These are phyloP conservation scores for Claviceps sp. DNA, from an alignment of 2,329 filamentous ascomycete species.

Conservation along the genomic window DNA sequence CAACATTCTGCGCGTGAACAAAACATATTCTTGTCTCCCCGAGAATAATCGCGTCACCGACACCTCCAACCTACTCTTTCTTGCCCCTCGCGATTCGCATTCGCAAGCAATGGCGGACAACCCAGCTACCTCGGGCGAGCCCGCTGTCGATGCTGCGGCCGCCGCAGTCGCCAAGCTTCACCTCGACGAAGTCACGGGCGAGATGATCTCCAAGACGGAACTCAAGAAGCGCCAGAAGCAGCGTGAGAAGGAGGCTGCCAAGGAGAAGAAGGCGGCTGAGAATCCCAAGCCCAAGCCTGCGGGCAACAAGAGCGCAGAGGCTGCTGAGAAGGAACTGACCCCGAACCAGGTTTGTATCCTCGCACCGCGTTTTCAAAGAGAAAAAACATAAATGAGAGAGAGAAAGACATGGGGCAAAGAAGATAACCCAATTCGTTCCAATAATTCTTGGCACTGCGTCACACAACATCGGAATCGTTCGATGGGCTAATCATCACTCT, in stretches of 20 bases:
- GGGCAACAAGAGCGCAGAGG: conserved; percentile 44
- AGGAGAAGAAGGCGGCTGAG: conserved; percentile 70
- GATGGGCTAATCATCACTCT: neutral
- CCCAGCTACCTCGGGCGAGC: conserved; percentile 17
- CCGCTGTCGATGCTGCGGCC: conserved; percentile 35
- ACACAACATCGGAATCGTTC: neutral
- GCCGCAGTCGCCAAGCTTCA: conserved; percentile 58
- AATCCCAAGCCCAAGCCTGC: conserved; percentile 52
- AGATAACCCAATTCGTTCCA: neutral
- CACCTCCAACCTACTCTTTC: too few relatives aligned
- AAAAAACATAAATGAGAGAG: neutral
- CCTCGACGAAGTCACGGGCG: conserved; percentile 86
- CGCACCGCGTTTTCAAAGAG: neutral
- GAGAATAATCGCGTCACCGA: too few relatives aligned
- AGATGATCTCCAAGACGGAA: conserved; percentile 71
- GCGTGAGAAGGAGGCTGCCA: conserved; percentile 74
- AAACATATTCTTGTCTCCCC: too few relatives aligned
- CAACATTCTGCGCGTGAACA: too few relatives aligned
- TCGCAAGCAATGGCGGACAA: conserved; percentile 19
- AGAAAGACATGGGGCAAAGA: too few relatives aligned
- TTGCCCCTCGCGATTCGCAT: neutral
- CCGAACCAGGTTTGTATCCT: conserved; percentile 32
- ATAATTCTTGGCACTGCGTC: neutral
- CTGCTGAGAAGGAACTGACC: conserved; percentile 40
- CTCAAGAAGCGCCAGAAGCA: conserved; percentile 95